Conservation (phyloP, 768 basidiomycete species). For the Suillus bovinus region DNA sequence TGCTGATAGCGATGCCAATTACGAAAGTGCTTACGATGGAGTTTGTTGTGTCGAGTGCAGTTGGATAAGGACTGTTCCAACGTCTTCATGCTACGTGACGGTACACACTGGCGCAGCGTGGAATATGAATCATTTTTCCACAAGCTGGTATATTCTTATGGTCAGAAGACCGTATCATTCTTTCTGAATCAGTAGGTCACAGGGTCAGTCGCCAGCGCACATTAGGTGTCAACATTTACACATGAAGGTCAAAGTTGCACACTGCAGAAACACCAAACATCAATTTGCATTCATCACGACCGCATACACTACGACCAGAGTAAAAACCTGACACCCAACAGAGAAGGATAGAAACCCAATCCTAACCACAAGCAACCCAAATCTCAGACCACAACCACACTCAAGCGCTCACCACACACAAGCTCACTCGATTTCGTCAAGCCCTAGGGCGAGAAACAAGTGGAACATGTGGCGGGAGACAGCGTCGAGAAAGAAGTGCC, state of each 20-base stretch:
- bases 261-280: constrained; percentile 11
- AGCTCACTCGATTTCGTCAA: constrained; percentile 40
- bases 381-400: constrained; percentile 4
- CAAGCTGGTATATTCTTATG: too few species aligned
- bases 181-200: too few species aligned
- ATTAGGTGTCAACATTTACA: too few species aligned
- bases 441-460: constrained; percentile 50
- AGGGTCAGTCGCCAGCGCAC: background rate
- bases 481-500: constrained; percentile 20
- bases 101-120: background rate
- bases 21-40: background rate
- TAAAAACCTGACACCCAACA: constrained; percentile 7
- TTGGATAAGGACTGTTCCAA: background rate
- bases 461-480: constrained; percentile 28
- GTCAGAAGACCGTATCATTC: too few species aligned
- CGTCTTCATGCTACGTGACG: background rate
- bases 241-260: too few species aligned
- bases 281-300: constrained; percentile 12
- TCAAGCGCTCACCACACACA: constrained; percentile 49
- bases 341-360: constrained; percentile 1
- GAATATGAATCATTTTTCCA: too few species aligned
- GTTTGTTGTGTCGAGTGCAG: background rate
- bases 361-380: constrained; percentile 11
- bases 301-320: background rate
- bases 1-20: background rate